A percentile compares a stretch with the other conserved stretches of the same genome.
Conservation (phyloP, 2,329 filamentous ascomycete genomes). For the Exophiala bonariae region DNA sequence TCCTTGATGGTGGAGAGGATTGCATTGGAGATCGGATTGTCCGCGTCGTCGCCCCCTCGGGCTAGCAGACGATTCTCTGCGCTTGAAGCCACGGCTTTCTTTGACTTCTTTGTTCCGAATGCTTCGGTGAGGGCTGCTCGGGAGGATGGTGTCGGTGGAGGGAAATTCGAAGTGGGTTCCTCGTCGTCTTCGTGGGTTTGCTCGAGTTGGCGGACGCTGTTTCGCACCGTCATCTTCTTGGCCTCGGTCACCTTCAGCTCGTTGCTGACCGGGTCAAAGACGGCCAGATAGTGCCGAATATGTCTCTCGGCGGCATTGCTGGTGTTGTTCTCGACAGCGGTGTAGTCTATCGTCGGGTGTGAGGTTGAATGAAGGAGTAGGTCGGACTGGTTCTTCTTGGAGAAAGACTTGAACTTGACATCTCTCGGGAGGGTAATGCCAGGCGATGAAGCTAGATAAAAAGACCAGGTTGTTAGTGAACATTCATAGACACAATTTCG, state of each 20-base stretch:
- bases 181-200: conserved; percentile 25
- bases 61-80: conserved; percentile 50
- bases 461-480: neutral
- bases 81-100: conserved; percentile 48
- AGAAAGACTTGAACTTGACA: conserved; percentile 21
- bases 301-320: conserved; percentile 53
- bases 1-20: conserved; percentile 44
- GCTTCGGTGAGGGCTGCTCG: conserved; percentile 45
- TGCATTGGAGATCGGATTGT: conserved; percentile 42
- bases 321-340: conserved; percentile 44
- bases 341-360: conserved; percentile 62
- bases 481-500: neutral
- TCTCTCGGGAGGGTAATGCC: conserved; percentile 27
- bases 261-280: conserved; percentile 57
- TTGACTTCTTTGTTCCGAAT: conserved; percentile 52
- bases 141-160: conserved; percentile 28
- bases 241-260: conserved; percentile 56
- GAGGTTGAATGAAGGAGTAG: conserved; percentile 62
- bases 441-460: conserved; percentile 28
- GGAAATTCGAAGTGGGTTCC: conserved; percentile 29
- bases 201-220: conserved; percentile 38
- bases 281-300: conserved; percentile 61
- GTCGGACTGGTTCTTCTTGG: conserved; percentile 16
- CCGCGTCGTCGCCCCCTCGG: conserved; percentile 34
- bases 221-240: conserved; percentile 57